Evolutionary conservation across 192 early-diverging fungal species (phyloP).

Genomic region (Gonapodya prolifera): DNA sequence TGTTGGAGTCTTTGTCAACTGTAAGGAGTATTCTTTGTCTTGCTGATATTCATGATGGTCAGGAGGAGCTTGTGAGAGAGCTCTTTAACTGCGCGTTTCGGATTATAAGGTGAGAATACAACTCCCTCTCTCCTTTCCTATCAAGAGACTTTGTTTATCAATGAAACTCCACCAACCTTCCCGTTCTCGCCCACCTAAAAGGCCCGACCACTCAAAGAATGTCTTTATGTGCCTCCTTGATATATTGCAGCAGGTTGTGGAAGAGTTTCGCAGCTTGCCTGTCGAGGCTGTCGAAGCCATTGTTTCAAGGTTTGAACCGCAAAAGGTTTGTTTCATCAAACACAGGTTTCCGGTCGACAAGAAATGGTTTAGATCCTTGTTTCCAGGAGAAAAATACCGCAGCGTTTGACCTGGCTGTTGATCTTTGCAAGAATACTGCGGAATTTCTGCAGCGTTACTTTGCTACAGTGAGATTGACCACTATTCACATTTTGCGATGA

Average conservation of each 20-base stretch:
- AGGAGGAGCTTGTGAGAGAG: conserved; percentile 58
- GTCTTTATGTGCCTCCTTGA: conserved; percentile 68
- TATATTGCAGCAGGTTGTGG: conserved; percentile 68
- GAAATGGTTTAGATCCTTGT: too few species aligned
- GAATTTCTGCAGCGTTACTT: conserved; percentile 84
- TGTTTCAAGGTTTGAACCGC: too few species aligned
- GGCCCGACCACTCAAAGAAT: conserved; percentile 56
- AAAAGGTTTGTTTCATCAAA: too few species aligned
- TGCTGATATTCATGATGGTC: conserved; percentile 54
- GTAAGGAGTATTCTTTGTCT: conserved; percentile 74
- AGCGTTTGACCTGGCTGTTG: conserved; percentile 63
- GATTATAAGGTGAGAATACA: too few species aligned
- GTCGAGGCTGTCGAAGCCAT: conserved; percentile 78
- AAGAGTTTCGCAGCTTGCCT: conserved; percentile 53
- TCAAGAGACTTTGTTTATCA: too few species aligned
- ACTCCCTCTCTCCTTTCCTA: too few species aligned
- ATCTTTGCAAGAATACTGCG: conserved; percentile 57
- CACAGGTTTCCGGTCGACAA: too few species aligned
- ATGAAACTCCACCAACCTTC: too few species aligned
- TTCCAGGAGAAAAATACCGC: conserved; percentile 36
- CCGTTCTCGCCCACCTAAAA: too few species aligned
- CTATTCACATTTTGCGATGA: too few species aligned
- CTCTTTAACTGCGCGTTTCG: conserved; percentile 65
- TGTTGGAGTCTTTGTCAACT: conserved; percentile 76
- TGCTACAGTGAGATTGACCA: conserved; percentile 28